Conservation (phyloP, 1,139 yeast genomes). For the Candida tetrigidarum region DNA sequence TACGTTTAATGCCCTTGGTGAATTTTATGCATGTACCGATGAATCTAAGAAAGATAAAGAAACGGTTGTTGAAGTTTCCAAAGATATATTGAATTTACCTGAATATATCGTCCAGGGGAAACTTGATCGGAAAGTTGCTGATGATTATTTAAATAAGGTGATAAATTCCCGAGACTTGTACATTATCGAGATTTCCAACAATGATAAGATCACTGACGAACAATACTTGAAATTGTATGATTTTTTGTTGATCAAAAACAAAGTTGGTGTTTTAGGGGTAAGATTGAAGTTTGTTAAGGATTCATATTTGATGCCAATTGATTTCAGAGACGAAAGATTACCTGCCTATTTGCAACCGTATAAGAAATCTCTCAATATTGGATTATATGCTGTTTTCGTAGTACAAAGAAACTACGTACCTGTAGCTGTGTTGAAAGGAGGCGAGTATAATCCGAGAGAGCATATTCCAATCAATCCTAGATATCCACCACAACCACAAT, state of each 20-base stretch:
- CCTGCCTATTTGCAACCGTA: conserved; percentile 31
- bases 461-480: neutral
- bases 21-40: conserved; percentile 44
- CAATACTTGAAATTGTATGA: conserved; percentile 54
- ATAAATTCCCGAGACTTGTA: conserved; percentile 51
- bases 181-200: conserved; percentile 43
- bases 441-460: neutral
- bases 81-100: conserved; percentile 31
- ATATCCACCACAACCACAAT: neutral
- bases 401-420: conserved; percentile 48
- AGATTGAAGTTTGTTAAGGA: conserved; percentile 61
- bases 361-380: conserved; percentile 24
- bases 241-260: conserved; percentile 52
- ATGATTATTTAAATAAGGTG: conserved; percentile 57
- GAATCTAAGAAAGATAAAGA: conserved; percentile 30
- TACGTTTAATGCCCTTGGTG: conserved; percentile 47
- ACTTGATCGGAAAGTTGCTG: conserved; percentile 57
- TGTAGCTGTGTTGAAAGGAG: neutral
- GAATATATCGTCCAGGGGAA: conserved; percentile 65
- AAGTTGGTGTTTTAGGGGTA: conserved; percentile 62
- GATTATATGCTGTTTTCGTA: conserved; percentile 50
- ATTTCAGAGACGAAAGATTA: conserved; percentile 27
- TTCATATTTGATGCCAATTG: conserved; percentile 60
- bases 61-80: conserved; percentile 31
- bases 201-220: neutral